A percentile compares a stretch with the other conserved stretches of the same genome.
Evolutionary conservation across 305 asterid genomes (phyloP).

Genomic region (Rubia balearica): DNA sequence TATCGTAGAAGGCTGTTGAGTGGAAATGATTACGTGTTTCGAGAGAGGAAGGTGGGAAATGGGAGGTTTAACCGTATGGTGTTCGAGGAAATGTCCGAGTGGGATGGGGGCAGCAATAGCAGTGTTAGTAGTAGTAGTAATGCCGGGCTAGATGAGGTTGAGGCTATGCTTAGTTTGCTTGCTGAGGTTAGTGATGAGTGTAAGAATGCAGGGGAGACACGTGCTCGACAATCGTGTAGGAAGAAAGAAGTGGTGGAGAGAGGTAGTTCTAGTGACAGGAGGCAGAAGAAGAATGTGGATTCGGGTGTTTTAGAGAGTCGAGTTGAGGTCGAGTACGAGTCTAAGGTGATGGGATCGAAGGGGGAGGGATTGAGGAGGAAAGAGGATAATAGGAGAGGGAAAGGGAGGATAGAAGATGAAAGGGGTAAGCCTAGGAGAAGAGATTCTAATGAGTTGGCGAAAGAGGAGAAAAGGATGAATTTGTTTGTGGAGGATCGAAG

Average conservation of each 20-base stretch:
- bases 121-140: conserved; percentile 22
- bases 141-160: conserved; percentile 44
- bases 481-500: conserved; percentile 27
- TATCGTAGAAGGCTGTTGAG: conserved; percentile 33
- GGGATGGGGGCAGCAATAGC: neutral
- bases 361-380: conserved; percentile 19
- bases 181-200: conserved; percentile 51
- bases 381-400: conserved; percentile 22
- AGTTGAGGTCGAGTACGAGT: conserved; percentile 27
- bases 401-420: conserved; percentile 29
- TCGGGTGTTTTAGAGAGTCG: conserved; percentile 29
- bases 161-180: conserved; percentile 73
- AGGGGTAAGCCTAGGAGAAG: conserved; percentile 24
- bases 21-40: conserved; percentile 28
- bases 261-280: conserved; percentile 24
- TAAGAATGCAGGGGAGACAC: conserved; percentile 32
- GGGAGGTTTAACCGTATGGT: conserved; percentile 30
- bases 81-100: conserved; percentile 44
- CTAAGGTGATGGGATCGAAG: conserved; percentile 13
- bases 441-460: conserved; percentile 19
- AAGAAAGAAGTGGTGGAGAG: conserved; percentile 36
- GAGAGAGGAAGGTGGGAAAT: conserved; percentile 43
- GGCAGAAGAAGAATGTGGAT: conserved; percentile 34
- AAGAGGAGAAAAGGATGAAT: conserved; percentile 31
- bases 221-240: conserved; percentile 25